These are phyloP conservation scores for Eimeria sp. DNA, from an alignment of 169 alveolate species.

Conservation along the genomic window DNA sequence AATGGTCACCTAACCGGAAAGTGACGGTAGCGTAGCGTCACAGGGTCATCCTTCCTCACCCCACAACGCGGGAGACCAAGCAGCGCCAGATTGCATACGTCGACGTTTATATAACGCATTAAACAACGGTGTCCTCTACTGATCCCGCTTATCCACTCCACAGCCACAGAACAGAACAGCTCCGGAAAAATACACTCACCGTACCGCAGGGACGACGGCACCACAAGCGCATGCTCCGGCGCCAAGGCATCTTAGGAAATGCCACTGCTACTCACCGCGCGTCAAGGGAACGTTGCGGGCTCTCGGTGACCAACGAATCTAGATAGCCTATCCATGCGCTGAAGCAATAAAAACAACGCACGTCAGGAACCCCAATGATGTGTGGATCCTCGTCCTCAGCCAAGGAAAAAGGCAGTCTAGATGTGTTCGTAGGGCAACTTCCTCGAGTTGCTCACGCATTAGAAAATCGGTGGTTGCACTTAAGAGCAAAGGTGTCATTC, in stretches of 20 bases:
- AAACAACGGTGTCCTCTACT: neutral
- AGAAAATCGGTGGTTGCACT: constrained; percentile 75
- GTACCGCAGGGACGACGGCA: neutral
- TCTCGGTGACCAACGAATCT: constrained; percentile 38
- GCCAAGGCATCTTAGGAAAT: neutral
- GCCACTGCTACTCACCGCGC: constrained; percentile 39
- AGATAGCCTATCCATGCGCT: constrained; percentile 56
- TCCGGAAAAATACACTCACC: neutral
- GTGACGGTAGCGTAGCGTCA: neutral
- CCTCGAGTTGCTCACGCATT: constrained; percentile 35
- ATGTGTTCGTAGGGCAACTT: neutral
- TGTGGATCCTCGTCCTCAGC: neutral
- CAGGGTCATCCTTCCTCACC: neutral
- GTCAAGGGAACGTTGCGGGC: constrained; percentile 63
- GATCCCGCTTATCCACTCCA: neutral
- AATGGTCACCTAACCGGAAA: neutral
- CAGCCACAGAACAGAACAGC: neutral
- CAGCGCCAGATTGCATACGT: neutral
- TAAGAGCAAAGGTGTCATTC: constrained; percentile 63
- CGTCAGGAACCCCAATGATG: neutral
- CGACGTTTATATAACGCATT: neutral
- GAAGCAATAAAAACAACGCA: constrained; percentile 11
- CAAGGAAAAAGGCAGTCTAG: neutral
- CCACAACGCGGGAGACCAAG: neutral
- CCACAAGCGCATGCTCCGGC: neutral